Evolutionary conservation across 129 eudicot genomes (phyloP).

Genomic region (Logfia minima): DNA sequence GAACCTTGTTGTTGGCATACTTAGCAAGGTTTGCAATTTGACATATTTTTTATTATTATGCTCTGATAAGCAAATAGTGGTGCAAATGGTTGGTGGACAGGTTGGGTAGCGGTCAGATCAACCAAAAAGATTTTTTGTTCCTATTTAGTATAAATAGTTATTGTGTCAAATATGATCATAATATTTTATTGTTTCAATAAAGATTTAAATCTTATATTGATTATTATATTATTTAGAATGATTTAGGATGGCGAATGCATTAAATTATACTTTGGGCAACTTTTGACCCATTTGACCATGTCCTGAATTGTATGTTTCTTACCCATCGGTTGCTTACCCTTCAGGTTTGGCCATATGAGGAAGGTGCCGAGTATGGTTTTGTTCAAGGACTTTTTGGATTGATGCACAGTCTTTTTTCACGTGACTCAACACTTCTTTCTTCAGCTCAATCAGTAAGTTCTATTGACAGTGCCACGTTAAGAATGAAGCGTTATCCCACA

Average conservation of each 20-base stretch:
- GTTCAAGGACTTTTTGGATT: conserved; percentile 85
- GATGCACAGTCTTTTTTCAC: conserved; percentile 74
- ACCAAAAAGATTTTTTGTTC: neutral
- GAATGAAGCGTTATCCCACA: neutral
- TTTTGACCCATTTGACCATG: neutral
- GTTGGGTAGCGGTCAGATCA: neutral
- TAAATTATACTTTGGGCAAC: neutral
- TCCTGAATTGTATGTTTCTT: neutral
- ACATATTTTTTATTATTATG: neutral
- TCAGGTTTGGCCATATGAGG: conserved; percentile 97
- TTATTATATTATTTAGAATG: neutral
- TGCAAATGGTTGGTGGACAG: neutral
- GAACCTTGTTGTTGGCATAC: conserved; percentile 88
- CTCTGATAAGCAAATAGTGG: neutral
- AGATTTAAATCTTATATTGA: neutral
- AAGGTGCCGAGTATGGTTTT: conserved; percentile 77
- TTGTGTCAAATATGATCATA: neutral
- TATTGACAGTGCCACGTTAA: neutral
- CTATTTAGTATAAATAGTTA: neutral
- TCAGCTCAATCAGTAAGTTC: conserved; percentile 45
- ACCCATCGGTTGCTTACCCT: neutral
- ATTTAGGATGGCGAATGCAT: neutral
- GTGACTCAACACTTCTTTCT: conserved; percentile 51
- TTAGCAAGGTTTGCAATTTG: conserved; percentile 69
- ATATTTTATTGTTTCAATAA: neutral